These are phyloP conservation scores for Hymenoscyphus salicellus DNA, from an alignment of 2,329 filamentous ascomycete species.

Conservation along the genomic window DNA sequence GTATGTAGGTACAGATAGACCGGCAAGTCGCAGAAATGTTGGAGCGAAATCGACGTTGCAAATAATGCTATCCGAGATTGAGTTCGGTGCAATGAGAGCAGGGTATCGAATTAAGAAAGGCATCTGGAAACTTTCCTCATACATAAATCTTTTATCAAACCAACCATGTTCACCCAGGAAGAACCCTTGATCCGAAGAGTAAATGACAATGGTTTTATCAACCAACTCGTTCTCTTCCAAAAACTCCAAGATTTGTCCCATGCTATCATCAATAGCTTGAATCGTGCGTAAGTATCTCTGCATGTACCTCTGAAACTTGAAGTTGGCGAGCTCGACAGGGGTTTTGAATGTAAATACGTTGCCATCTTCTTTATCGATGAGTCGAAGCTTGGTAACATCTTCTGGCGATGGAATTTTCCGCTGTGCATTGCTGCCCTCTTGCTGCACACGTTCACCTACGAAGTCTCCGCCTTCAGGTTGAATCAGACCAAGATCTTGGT, in stretches of 20 bases:
- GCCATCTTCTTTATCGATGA: constrained; percentile 47
- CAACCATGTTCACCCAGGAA: constrained; percentile 56
- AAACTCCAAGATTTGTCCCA: constrained; percentile 47
- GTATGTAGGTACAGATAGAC: constrained; percentile 43
- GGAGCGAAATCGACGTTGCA: constrained; percentile 55
- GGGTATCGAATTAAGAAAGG: constrained; percentile 51
- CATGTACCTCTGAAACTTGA: constrained; percentile 58
- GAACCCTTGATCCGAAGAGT: constrained; percentile 54
- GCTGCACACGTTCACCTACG: background rate
- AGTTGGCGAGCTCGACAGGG: constrained; percentile 45
- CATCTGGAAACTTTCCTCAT: constrained; percentile 57
- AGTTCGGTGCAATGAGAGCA: constrained; percentile 39
- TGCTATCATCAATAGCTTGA: constrained; percentile 51
- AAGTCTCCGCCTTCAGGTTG: background rate
- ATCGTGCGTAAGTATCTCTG: constrained; percentile 53
- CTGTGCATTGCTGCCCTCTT: background rate
- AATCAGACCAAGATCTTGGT: background rate
- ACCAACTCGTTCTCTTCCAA: constrained; percentile 43
- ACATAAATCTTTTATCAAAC: constrained; percentile 59
- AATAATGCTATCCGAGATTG: constrained; percentile 47
- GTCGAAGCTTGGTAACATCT: constrained; percentile 34
- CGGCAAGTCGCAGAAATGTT: constrained; percentile 48
- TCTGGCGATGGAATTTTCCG: constrained; percentile 42
- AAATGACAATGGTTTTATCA: constrained; percentile 50
- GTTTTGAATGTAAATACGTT: constrained; percentile 46